Conservation (phyloP, 768 basidiomycete genomes). For the Leccinellum luteum region DNA sequence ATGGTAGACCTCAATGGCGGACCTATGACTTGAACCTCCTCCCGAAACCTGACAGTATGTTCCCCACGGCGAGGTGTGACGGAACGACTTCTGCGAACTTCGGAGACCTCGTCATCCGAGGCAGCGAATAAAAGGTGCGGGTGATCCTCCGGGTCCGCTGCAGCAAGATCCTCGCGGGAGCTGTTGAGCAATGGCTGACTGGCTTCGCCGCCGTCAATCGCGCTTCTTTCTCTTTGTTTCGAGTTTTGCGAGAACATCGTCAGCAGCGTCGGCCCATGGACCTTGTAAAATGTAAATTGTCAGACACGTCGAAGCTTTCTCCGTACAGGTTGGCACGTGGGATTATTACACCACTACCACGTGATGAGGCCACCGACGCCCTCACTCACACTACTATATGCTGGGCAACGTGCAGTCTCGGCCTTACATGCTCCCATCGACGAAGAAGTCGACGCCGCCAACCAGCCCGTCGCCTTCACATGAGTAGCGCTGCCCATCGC, state of each 20-base stretch:
- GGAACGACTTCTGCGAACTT: constrained; percentile 33
- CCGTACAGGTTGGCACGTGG: too few species aligned
- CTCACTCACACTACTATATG: too few species aligned
- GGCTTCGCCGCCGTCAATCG: constrained; percentile 37
- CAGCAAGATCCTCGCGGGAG: constrained; percentile 41
- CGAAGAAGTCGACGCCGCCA: too few species aligned
- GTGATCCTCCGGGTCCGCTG: constrained; percentile 19
- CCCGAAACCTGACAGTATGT: constrained; percentile 61
- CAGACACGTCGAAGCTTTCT: not conserved
- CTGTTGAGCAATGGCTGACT: constrained; percentile 56
- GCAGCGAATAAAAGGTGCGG: constrained; percentile 49
- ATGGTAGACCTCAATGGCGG: constrained; percentile 70
- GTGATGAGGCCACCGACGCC: too few species aligned
- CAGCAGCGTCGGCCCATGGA: constrained; percentile 18
- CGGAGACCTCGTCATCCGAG: constrained; percentile 54
- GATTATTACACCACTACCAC: too few species aligned
- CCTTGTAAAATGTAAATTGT: constrained; percentile 1
- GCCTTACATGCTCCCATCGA: too few species aligned
- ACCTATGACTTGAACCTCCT: constrained; percentile 66
- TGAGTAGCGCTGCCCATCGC: too few species aligned
- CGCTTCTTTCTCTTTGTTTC: constrained; percentile 28
- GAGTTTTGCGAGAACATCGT: constrained; percentile 31
- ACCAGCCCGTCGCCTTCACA: too few species aligned
- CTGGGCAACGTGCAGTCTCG: too few species aligned
- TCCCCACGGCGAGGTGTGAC: constrained; percentile 36